These are phyloP conservation scores for Penicillium hordei DNA, from an alignment of 2,329 filamentous ascomycete species.

Conservation along the genomic window DNA sequence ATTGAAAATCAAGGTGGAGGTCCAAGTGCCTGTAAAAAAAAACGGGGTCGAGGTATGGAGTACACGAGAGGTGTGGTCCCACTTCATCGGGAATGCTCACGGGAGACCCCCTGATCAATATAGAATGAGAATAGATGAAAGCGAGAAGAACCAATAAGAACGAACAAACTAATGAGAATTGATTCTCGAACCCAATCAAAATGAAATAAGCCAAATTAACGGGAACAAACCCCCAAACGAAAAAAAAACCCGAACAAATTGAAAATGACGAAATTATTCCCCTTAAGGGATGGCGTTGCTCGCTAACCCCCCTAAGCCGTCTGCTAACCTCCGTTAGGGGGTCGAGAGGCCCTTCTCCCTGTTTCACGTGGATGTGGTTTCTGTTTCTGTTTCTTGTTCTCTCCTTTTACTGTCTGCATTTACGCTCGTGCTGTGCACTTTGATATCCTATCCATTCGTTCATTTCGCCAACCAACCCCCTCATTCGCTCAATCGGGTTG, in stretches of 20 bases:
- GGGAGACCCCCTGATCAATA: not conserved
- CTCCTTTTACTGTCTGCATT: not conserved
- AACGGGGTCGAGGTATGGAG: not conserved
- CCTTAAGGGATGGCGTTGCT: constrained; percentile 11
- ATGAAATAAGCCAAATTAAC: constrained; percentile 3
- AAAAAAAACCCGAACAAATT: not conserved
- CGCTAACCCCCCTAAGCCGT: constrained; percentile 2
- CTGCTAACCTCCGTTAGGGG: constrained; percentile 10
- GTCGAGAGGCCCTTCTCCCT: constrained; percentile 7
- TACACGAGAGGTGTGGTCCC: not conserved
- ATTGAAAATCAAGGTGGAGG: not conserved
- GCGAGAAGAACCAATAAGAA: not conserved
- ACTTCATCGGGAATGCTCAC: not conserved
- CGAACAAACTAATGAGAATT: not conserved
- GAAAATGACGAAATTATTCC: constrained; percentile 10
- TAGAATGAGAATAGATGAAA: not conserved
- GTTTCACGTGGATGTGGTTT: constrained; percentile 2
- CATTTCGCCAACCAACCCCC: constrained; percentile 7
- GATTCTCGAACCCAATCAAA: not conserved
- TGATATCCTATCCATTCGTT: constrained; percentile 5
- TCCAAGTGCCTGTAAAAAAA: not conserved
- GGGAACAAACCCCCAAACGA: not conserved
- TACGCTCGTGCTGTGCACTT: constrained; percentile 26
- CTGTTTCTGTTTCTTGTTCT: not conserved
- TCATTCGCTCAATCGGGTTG: constrained; percentile 2